Conservation (phyloP, 225 moss, liverwort and hornwort species). For the Marchantia paleacea region DNA sequence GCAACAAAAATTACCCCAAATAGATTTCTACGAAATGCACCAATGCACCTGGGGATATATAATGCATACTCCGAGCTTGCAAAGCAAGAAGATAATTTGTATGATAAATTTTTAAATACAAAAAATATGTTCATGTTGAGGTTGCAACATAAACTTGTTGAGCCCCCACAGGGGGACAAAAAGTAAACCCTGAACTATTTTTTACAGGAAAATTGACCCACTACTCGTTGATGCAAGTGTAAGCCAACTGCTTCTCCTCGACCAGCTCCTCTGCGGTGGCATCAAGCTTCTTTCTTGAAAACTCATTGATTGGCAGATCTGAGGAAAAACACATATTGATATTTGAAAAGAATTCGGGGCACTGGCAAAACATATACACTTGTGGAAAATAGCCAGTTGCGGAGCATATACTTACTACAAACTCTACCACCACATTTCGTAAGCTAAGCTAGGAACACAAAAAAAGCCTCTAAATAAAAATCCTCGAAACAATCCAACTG, state of each 20-base stretch:
- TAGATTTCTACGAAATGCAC: too few species aligned
- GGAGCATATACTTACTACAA: too few species aligned
- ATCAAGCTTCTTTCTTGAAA: slow-evolving; percentile 84
- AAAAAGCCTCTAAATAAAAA: too few species aligned
- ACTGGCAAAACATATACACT: too few species aligned
- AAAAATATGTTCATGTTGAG: slow-evolving; percentile 6
- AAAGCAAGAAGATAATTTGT: background rate
- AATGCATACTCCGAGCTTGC: background rate
- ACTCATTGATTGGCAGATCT: slow-evolving; percentile 77
- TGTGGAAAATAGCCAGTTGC: too few species aligned
- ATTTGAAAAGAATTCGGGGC: too few species aligned
- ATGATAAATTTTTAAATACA: background rate
- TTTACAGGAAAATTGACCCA: background rate
- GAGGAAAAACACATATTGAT: background rate
- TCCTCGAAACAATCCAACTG: too few species aligned
- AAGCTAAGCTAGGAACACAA: too few species aligned
- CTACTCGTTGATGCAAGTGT: slow-evolving; percentile 73
- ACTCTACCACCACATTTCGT: too few species aligned
- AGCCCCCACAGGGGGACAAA: background rate
- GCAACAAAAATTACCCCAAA: too few species aligned
- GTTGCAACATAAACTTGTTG: slow-evolving; percentile 19
- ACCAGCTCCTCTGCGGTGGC: slow-evolving; percentile 89
- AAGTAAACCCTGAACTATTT: background rate
- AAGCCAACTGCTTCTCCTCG: slow-evolving; percentile 85
- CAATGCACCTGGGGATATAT: background rate